Evolutionary conservation across 2,329 filamentous ascomycete species (phyloP).

Genomic region (Aureobasidium pullulans): DNA sequence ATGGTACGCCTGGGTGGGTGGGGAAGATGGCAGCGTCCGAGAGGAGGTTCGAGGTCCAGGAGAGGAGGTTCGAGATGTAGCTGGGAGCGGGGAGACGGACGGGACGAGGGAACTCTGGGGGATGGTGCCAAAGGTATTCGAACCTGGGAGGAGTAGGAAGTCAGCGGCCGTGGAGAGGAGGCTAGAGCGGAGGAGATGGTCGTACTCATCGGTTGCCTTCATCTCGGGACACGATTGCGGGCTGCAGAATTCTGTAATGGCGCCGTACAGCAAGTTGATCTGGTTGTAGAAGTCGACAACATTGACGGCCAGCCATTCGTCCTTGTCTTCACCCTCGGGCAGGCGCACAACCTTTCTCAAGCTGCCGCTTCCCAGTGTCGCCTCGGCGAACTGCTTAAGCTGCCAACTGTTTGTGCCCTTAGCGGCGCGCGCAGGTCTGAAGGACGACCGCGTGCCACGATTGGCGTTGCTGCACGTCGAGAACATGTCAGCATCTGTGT

Average conservation of each 20-base stretch:
- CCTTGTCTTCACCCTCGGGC: conserved; percentile 93
- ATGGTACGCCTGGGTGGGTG: conserved; percentile 66
- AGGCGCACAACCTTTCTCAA: conserved; percentile 93
- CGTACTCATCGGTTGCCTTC: conserved; percentile 98
- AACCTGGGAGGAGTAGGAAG: conserved; percentile 51
- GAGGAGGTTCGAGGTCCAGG: conserved; percentile 90
- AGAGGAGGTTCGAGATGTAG: conserved; percentile 97
- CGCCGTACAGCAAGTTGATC: conserved; percentile 96
- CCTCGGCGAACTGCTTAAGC: conserved; percentile 94
- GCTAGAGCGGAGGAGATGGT: neutral
- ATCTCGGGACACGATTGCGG: conserved; percentile 96
- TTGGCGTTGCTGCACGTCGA: conserved; percentile 33
- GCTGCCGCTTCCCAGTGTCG: conserved; percentile 89
- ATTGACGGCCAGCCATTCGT: conserved; percentile 98
- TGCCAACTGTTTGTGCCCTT: conserved; percentile 90
- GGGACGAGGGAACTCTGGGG: conserved; percentile 84
- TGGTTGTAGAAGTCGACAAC: conserved; percentile 99
- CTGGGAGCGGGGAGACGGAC: conserved; percentile 97
- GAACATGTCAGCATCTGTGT: conserved; percentile 30
- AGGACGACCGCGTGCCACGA: conserved; percentile 76
- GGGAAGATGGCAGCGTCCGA: conserved; percentile 94
- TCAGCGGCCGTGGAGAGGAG: neutral
- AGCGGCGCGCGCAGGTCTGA: conserved; percentile 75
- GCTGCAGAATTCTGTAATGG: conserved; percentile 98
- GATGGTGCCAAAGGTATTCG: conserved; percentile 98